A percentile compares a stretch with the other conserved stretches of the same genome.
Evolutionary conservation across 208 protist genomes (phyloP).

Genomic region (Strigomonas culicis): DNA sequence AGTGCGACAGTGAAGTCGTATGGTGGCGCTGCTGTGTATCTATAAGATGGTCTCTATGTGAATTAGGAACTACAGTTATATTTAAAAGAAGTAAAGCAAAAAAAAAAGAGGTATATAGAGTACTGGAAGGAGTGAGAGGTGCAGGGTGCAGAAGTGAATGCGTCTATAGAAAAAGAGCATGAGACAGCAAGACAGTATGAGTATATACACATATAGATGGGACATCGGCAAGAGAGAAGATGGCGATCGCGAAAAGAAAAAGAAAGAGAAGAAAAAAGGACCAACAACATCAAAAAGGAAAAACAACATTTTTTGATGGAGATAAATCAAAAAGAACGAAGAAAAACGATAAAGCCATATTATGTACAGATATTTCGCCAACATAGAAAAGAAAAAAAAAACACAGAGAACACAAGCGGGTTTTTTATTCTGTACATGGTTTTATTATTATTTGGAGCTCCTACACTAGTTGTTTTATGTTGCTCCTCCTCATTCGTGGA

Average conservation of each 20-base stretch:
- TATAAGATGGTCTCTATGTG: too few relatives aligned
- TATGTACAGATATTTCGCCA: constrained; percentile 12
- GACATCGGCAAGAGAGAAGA: constrained; percentile 1
- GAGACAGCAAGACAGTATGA: neutral
- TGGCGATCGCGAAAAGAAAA: neutral
- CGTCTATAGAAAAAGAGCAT: too few relatives aligned
- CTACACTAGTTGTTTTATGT: too few relatives aligned
- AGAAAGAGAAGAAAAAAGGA: constrained; percentile 2
- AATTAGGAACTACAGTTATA: too few relatives aligned
- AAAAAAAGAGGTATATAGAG: too few relatives aligned
- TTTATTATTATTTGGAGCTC: too few relatives aligned
- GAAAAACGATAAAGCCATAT: constrained; percentile 6
- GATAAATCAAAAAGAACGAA: neutral
- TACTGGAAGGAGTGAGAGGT: constrained; percentile 1
- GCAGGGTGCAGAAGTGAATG: too few relatives aligned
- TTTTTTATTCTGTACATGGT: constrained; percentile 5
- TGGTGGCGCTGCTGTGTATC: too few relatives aligned
- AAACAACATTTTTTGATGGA: neutral
- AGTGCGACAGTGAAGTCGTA: too few relatives aligned
- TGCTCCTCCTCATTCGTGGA: too few relatives aligned
- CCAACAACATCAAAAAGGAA: constrained; percentile 13
- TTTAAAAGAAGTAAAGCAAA: too few relatives aligned
- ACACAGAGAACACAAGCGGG: neutral
- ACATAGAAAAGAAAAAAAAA: constrained; percentile 5
- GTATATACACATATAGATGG: neutral